Base-by-base conservation (phyloP, 2,329 filamentous ascomycete species). In the Biscogniauxia marginata region DNA sequence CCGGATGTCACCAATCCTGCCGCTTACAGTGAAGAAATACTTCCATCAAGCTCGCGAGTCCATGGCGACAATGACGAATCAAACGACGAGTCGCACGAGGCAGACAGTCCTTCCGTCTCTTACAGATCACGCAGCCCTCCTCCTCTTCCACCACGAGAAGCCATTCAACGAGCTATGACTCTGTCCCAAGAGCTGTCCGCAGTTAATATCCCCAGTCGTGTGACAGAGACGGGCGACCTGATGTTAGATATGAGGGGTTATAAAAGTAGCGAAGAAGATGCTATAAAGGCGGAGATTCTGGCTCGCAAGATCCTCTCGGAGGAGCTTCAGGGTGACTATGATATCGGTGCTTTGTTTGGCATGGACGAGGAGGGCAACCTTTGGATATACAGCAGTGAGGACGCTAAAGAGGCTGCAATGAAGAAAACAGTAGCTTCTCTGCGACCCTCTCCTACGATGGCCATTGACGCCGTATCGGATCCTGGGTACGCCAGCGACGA, bases 361-460 rank as follows among this genome's bases (percentile, higher is more conserved):
- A 93, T 95, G 46, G 95, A 99, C 69, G 92, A 96, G 68, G 86
- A 95, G 57, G 95, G 95, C 6, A 99, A 99, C 67, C 80, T 99
- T n/a, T 98, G 95, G 93, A 98, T 99, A 63, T 99, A 99, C 76
- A 95, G 92, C 75, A 98, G 93, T 66, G 93, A 98, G 72, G 93
- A 96, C 69, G 92, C 95, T 21, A 98, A 97, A 70, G 89, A 95
- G 66, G 89, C 90, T 6, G 93, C 93, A 25, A 88, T 88, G 77
- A 87, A 88, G 70, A 82, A 77, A 64, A 82, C 81, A 58, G 80
- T 83, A 54, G 75, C 78, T 7, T 76, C 79, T 8, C 69, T 83
- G 49, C 74, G 77, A 18, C 72, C 75, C 8, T 71, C 75, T 16
- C 72, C 75, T 13, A 78, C 85, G 39, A 76, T 84, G 19, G 83